Evolutionary conservation across 768 basidiomycete genomes (phyloP).

Genomic region (Atractiella rhizophila): DNA sequence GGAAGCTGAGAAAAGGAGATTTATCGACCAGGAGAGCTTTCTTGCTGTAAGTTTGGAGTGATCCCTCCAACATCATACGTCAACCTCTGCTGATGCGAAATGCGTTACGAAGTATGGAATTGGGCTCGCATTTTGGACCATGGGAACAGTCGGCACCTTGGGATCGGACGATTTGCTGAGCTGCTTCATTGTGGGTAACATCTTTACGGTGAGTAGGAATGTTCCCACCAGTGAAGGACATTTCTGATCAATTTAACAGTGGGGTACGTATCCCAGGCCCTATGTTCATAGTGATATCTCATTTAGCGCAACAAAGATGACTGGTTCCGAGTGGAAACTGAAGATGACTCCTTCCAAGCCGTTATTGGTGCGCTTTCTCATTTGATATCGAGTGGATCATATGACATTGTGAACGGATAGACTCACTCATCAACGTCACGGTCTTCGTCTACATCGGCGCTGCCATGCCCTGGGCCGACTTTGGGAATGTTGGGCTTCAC

Average conservation of each 20-base stretch:
- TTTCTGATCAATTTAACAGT: neutral
- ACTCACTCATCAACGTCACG: conserved; percentile 7
- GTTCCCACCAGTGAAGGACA: neutral
- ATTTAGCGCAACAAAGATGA: conserved; percentile 10
- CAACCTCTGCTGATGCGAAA: conserved; percentile 4
- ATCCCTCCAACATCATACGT: no score
- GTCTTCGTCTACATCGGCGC: conserved; percentile 24
- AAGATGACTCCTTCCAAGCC: conserved; percentile 16
- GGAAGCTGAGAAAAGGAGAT: conserved; percentile 15
- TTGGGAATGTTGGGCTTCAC: neutral
- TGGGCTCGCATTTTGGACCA: conserved; percentile 11
- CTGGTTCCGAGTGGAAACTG: conserved; percentile 19
- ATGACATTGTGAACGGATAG: conserved; percentile 6
- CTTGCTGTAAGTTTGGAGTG: no score
- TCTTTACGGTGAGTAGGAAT: conserved; percentile 20
- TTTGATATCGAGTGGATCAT: neutral
- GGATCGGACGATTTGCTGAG: conserved; percentile 25
- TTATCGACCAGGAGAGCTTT: conserved; percentile 25
- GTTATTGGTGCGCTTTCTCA: conserved; percentile 20
- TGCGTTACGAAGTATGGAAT: conserved; percentile 10
- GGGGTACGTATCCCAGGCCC: neutral
- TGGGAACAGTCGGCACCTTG: conserved; percentile 21
- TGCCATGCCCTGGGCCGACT: conserved; percentile 18
- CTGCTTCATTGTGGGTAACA: conserved; percentile 21
- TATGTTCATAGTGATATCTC: neutral